These are phyloP conservation scores for Leccinum truebloodii DNA, from an alignment of 768 basidiomycete species.

Conservation along the genomic window DNA sequence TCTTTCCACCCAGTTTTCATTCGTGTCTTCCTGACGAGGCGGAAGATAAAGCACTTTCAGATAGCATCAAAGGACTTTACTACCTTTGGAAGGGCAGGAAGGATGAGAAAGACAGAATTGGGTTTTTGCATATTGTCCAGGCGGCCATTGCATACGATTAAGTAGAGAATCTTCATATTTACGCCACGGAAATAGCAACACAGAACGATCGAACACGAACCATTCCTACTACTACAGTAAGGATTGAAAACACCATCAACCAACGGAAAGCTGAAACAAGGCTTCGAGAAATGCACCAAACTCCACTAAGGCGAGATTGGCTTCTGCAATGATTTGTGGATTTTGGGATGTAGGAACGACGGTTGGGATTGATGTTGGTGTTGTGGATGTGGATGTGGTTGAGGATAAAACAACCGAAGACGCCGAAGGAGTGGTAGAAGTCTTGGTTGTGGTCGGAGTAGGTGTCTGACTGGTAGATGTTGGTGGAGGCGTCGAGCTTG, in stretches of 20 bases:
- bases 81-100: conserved; percentile 53
- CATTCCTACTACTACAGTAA: not conserved
- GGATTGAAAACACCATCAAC: not conserved
- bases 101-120: conserved; percentile 25
- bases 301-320: conserved; percentile 29
- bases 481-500: conserved; percentile 23
- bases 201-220: not conserved
- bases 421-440: conserved; percentile 15
- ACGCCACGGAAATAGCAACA: conserved; percentile 1
- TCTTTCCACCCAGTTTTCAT: conserved; percentile 6
- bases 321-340: conserved; percentile 24
- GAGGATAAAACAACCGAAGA: conserved; percentile 1
- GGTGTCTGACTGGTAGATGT: conserved; percentile 23
- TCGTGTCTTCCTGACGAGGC: conserved; percentile 9
- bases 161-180: conserved; percentile 4
- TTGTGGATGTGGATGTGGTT: conserved; percentile 6
- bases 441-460: conserved; percentile 18
- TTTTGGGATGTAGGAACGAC: conserved; percentile 22
- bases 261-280: conserved; percentile 7
- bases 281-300: conserved; percentile 23
- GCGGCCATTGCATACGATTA: conserved; percentile 28
- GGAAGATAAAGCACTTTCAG: conserved; percentile 46
- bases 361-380: conserved; percentile 6
- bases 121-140: conserved; percentile 38
- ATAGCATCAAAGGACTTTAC: conserved; percentile 57